Evolutionary conservation across 2,329 filamentous ascomycete genomes (phyloP), one percentile per base, ranked within the genome.

Genomic region (Penicillium sp.): DNA sequence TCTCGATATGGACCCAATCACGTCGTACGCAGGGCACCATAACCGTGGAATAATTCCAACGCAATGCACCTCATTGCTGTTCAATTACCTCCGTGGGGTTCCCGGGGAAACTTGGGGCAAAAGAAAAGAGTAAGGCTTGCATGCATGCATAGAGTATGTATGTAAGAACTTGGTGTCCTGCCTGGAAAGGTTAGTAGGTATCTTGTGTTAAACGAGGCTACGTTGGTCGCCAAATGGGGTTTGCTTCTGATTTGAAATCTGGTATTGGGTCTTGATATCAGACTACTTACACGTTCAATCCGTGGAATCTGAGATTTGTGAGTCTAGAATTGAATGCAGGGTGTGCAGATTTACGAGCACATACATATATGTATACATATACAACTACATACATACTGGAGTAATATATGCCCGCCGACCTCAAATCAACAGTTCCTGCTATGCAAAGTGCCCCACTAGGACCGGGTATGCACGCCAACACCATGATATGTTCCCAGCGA

Each of bases 11-110:
- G 35, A 37, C 35, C 47, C 47, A 51, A 51, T 51, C n/a, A 51
- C 28, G n/a, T n/a, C 26, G 28, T 19, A 15, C 5, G 5, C 10
- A 28, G 15, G 24, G 24, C 9, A 50, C n/a, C 33, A 10, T n/a
- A n/a, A 13, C 40, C 12, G n/a, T 42, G 26, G 33, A 13, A 28
- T 15, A 40, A 19, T 38, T 15, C 51, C 17, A 24, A 54, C 9
- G 30, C 51, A 40, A 51, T 51, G 47, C 47, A 35, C 7, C 47
- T 35, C 47, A 51, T 51, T 12, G 47, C 45, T 49, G 45, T 49
- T 30, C 45, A 24, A 28, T 26, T 7, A 28, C 24, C 5, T 19
- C 26, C 17, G 26, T 50, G 33, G 44, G 17, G 28, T 50, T 33
- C 28, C 28, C 47, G 28, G 28, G 22, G 22, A 17, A 30, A n/a